Evolutionary conservation across 495 filamentous ascomycete genomes (phyloP).

Genomic region (Staphylotrichum longicolle): DNA sequence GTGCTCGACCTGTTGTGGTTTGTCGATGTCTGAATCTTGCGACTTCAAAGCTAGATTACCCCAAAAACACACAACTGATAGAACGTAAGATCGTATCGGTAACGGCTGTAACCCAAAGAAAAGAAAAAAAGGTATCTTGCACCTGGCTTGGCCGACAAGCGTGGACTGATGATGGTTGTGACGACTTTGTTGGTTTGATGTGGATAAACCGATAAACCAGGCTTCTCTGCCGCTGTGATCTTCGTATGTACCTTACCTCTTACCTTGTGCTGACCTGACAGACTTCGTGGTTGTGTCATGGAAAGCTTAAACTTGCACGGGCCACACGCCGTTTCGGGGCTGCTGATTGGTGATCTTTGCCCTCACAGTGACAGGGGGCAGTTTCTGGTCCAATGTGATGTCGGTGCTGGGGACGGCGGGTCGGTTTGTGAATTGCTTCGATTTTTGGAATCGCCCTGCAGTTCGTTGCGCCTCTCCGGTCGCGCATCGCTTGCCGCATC

Average conservation of each 20-base stretch:
- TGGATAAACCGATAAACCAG: too few species aligned
- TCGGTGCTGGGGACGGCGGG: slow-evolving; percentile 8
- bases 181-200: neutral
- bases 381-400: slow-evolving; percentile 18
- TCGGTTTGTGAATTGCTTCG: slow-evolving; percentile 23
- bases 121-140: neutral
- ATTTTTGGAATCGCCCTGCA: slow-evolving; percentile 12
- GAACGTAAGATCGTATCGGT: too few species aligned
- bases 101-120: neutral
- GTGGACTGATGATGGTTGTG: neutral
- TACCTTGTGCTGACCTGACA: too few species aligned
- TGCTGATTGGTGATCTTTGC: slow-evolving; percentile 12
- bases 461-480: slow-evolving; percentile 17
- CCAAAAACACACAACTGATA: too few species aligned
- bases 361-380: neutral
- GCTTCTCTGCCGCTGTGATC: too few species aligned
- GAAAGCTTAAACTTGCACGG: slow-evolving; percentile 1
- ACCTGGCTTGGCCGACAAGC: neutral
- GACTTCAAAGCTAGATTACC: too few species aligned
- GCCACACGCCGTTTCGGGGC: neutral
- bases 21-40: too few species aligned
- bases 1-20: too few species aligned
- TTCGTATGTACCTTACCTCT: too few species aligned
- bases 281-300: too few species aligned
- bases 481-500: slow-evolving; percentile 1